Conservation (phyloP, 306 rosid species). For the Astragalus glycyphyllos region DNA sequence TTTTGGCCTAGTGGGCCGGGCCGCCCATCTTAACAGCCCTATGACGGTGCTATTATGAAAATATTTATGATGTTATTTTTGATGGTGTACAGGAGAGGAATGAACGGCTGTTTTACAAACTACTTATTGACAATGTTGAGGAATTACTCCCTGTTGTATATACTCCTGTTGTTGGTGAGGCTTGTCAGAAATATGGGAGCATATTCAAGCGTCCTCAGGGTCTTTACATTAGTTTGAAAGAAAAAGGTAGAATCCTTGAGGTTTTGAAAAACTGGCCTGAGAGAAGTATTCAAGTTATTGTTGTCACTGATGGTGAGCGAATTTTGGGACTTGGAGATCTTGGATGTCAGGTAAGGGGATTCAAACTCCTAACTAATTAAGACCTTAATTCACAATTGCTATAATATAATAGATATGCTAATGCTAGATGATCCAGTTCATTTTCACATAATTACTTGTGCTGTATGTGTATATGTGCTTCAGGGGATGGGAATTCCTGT, state of each 20-base stretch:
- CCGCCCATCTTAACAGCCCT: too few relatives aligned
- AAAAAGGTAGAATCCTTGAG: constrained; percentile 91
- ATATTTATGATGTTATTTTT: constrained; percentile 21
- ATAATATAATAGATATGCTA: constrained; percentile 19
- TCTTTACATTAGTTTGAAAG: constrained; percentile 94
- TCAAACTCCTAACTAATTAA: constrained; percentile 1
- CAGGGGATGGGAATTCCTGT: constrained; percentile 99
- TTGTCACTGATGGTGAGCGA: constrained; percentile 95
- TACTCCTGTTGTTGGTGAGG: constrained; percentile 93
- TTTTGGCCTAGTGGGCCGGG: too few relatives aligned
- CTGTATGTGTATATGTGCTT: constrained; percentile 41
- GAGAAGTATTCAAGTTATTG: constrained; percentile 83
- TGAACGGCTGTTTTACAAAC: constrained; percentile 84
- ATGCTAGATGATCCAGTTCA: neutral
- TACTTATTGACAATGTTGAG: constrained; percentile 83
- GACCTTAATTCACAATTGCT: constrained; percentile 15
- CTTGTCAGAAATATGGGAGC: constrained; percentile 96
- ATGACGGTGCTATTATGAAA: too few relatives aligned
- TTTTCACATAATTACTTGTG: constrained; percentile 39
- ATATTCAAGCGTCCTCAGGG: constrained; percentile 98
- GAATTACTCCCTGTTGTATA: constrained; percentile 92
- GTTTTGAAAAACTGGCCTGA: constrained; percentile 98
- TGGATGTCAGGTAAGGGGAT: constrained; percentile 82
- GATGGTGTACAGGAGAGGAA: constrained; percentile 81
- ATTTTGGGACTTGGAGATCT: constrained; percentile 98